These are phyloP conservation scores for Cystobasidium ongulense DNA, from an alignment of 768 basidiomycete species.

Conservation along the genomic window DNA sequence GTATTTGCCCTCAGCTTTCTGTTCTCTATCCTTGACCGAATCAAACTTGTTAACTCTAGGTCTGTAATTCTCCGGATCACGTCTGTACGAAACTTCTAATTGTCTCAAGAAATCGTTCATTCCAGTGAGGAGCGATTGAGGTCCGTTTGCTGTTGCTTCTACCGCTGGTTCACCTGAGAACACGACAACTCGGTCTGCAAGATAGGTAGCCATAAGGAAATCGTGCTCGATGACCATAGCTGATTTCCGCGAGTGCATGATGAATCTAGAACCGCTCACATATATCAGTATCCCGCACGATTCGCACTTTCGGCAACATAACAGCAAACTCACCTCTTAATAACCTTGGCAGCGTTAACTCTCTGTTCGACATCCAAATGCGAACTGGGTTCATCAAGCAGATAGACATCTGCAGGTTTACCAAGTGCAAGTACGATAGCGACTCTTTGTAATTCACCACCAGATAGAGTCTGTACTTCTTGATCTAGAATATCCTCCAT, in stretches of 20 bases:
- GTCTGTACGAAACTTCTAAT: conserved; percentile 93
- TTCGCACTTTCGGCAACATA: neutral
- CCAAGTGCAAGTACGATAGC: conserved; percentile 91
- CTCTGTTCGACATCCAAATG: conserved; percentile 99
- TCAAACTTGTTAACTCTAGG: conserved; percentile 49
- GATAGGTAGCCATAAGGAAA: conserved; percentile 99
- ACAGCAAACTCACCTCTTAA: conserved; percentile 64
- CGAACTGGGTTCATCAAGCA: conserved; percentile 84
- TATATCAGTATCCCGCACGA: neutral
- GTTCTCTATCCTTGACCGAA: conserved; percentile 49
- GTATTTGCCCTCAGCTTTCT: conserved; percentile 42
- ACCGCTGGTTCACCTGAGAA: conserved; percentile 65
- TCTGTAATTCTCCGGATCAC: conserved; percentile 65
- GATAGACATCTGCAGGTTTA: conserved; percentile 63
- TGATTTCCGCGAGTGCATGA: conserved; percentile 92
- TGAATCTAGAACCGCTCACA: conserved; percentile 60
- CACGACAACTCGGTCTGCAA: conserved; percentile 93
- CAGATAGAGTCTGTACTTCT: conserved; percentile 94
- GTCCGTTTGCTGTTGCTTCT: conserved; percentile 79
- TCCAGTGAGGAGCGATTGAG: conserved; percentile 85
- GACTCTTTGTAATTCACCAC: conserved; percentile 95
- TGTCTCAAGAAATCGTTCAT: conserved; percentile 97
- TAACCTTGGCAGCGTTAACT: conserved; percentile 95
- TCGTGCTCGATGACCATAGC: conserved; percentile 99
- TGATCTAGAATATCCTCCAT: conserved; percentile 92